A percentile compares a stretch with the other conserved stretches of the same genome.
phyloP scores from a whole-genome alignment of 2,329 filamentous ascomycete species.

The Stagonosporopsis rhizophila region DNA sequence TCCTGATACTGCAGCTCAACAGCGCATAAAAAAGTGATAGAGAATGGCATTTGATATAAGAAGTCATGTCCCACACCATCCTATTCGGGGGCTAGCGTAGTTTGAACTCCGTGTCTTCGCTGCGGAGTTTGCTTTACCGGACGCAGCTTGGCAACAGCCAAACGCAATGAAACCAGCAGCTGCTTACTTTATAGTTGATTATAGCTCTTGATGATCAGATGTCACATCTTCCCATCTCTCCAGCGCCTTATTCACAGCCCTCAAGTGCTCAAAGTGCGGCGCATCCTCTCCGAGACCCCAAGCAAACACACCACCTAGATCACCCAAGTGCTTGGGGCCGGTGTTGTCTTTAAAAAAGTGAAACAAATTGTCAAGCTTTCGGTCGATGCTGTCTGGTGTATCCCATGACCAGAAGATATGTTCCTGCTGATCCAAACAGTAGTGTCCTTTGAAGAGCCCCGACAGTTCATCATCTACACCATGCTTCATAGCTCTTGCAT shows the following conservation, averaged over 20 bases:
- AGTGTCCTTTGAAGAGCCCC: conserved; percentile 61
- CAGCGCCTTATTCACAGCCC: conserved; percentile 36
- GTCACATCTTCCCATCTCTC: neutral
- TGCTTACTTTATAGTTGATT: neutral
- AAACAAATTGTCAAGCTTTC: conserved; percentile 69
- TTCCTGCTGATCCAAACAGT: conserved; percentile 68
- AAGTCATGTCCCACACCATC: neutral
- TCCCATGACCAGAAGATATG: conserved; percentile 79
- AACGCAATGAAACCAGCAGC: neutral
- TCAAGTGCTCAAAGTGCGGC: conserved; percentile 45
- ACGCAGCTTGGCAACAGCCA: neutral
- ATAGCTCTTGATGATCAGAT: conserved; percentile 7
- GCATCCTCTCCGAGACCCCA: conserved; percentile 76
- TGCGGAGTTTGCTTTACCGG: neutral
- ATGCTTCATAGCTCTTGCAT: conserved; percentile 60
- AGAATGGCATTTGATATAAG: neutral
- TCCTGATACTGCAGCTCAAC: neutral
- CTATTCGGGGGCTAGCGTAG: neutral
- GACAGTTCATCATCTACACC: conserved; percentile 62
- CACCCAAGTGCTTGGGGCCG: conserved; percentile 1
- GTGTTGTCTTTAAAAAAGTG: neutral
- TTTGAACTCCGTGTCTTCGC: neutral
- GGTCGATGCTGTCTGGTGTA: conserved; percentile 63
- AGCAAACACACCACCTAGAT: conserved; percentile 74
- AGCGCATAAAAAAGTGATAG: neutral